Evolutionary conservation across 1,284 basidiomycete species (phyloP).

Genomic region (Tylopilus sp.): DNA sequence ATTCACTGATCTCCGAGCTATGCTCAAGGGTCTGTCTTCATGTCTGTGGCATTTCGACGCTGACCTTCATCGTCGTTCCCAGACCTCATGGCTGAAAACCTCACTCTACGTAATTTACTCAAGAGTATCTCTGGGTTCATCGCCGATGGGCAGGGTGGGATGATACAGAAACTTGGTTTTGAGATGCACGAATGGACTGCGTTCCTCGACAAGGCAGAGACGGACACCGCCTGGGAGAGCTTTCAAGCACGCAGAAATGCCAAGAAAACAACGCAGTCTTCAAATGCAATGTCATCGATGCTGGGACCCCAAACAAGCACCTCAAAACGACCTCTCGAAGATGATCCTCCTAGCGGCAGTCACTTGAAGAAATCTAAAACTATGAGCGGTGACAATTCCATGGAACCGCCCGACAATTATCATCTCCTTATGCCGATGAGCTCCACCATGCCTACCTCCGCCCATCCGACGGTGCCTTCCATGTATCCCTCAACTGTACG

Average conservation of each 20-base stretch:
- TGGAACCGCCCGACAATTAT: slow-evolving; percentile 45
- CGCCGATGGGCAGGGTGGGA: slow-evolving; percentile 75
- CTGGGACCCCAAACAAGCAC: slow-evolving; percentile 22
- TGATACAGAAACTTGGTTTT: slow-evolving; percentile 79
- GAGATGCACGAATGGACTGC: slow-evolving; percentile 71
- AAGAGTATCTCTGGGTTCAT: slow-evolving; percentile 76
- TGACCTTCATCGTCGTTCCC: slow-evolving; percentile 12
- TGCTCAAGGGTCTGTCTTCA: slow-evolving; percentile 60
- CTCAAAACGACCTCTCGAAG: slow-evolving; percentile 47
- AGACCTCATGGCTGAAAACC: slow-evolving; percentile 88
- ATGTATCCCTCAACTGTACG: slow-evolving; percentile 34
- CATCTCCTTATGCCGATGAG: slow-evolving; percentile 55
- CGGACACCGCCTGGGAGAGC: slow-evolving; percentile 87
- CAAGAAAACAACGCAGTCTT: slow-evolving; percentile 30
- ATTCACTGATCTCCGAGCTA: slow-evolving; percentile 73
- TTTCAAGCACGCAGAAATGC: slow-evolving; percentile 59
- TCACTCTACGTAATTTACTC: slow-evolving; percentile 74
- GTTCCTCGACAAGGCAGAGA: slow-evolving; percentile 80
- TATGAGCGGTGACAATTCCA: slow-evolving; percentile 37
- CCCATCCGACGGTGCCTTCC: slow-evolving; percentile 37
- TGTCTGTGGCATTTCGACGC: slow-evolving; percentile 5
- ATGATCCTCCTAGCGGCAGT: slow-evolving; percentile 37
- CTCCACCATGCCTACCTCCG: slow-evolving; percentile 34
- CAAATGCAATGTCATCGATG: slow-evolving; percentile 30
- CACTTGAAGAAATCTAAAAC: slow-evolving; percentile 52